phyloP scores from a whole-genome alignment of 257 asterid genomes.

The Jacaranda copaia region DNA sequence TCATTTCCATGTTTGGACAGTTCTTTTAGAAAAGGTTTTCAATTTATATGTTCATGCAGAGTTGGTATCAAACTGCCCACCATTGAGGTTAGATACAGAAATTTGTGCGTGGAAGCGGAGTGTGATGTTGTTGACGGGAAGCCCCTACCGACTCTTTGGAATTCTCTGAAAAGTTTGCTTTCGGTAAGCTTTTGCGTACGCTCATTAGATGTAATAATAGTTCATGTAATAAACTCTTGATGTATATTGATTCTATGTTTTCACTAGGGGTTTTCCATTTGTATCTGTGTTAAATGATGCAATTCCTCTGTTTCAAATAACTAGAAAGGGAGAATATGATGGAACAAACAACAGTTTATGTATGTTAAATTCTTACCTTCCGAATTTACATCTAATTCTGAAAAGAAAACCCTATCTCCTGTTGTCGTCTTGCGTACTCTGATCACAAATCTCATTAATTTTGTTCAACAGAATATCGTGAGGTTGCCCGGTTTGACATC shows the following conservation, averaged over 20 bases:
- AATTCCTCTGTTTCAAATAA: not conserved
- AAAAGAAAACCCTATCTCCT: not conserved
- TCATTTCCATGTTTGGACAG: too few relatives aligned
- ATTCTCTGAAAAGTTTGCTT: constrained; percentile 60
- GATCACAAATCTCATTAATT: not conserved
- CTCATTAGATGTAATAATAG: too few relatives aligned
- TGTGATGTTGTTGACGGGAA: constrained; percentile 75
- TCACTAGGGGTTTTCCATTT: too few relatives aligned
- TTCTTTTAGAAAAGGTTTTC: too few relatives aligned
- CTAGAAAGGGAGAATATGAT: not conserved
- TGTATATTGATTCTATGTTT: too few relatives aligned
- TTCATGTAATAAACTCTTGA: too few relatives aligned
- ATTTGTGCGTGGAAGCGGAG: constrained; percentile 63
- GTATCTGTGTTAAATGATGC: not conserved
- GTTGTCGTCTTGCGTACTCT: too few relatives aligned
- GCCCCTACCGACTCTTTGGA: constrained; percentile 83
- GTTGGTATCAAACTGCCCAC: constrained; percentile 67
- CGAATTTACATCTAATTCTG: not conserved
- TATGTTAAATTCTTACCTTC: constrained; percentile 7
- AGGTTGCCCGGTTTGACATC: constrained; percentile 63
- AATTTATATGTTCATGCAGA: constrained; percentile 41
- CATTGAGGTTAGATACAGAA: constrained; percentile 63
- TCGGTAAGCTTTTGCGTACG: constrained; percentile 37
- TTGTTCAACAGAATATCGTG: constrained; percentile 49
- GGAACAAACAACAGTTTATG: not conserved